These are phyloP conservation scores for Pneumocystis wakefieldiae DNA, from an alignment of 1,139 yeast species.

Conservation along the genomic window DNA sequence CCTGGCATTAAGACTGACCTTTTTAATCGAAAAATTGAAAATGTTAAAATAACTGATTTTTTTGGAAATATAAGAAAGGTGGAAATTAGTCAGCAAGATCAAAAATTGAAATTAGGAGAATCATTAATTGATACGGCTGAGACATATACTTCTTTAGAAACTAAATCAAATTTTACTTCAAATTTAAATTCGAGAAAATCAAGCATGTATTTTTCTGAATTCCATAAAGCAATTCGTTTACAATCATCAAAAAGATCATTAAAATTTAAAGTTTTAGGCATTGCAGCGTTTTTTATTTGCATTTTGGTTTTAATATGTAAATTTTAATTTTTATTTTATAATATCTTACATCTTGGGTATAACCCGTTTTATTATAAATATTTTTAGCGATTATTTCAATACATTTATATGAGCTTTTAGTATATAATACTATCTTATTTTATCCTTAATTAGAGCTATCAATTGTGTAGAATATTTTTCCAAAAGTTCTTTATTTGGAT, in stretches of 20 bases:
- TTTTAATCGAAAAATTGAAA: slow-evolving; percentile 48
- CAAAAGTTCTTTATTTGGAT: background rate
- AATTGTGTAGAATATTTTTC: background rate
- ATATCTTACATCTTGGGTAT: background rate
- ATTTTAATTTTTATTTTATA: background rate
- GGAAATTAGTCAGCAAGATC: slow-evolving; percentile 44
- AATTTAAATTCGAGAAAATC: background rate
- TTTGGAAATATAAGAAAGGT: slow-evolving; percentile 87
- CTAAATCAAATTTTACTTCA: background rate
- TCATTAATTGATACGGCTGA: slow-evolving; percentile 17
- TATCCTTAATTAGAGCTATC: background rate
- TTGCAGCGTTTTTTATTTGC: background rate
- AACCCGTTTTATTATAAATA: background rate
- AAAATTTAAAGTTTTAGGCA: background rate
- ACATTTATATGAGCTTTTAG: background rate
- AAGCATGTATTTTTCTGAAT: background rate
- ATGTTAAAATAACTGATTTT: slow-evolving; percentile 77
- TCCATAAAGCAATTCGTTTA: background rate
- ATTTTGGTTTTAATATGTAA: background rate
- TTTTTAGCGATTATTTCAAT: background rate
- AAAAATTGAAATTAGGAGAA: slow-evolving; percentile 18
- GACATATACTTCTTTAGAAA: background rate
- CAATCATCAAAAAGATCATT: background rate
- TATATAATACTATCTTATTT: background rate
- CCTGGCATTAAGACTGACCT: slow-evolving; percentile 82